Conservation (phyloP, 306 rosid species). For the Hylodesmum podocarpum region DNA sequence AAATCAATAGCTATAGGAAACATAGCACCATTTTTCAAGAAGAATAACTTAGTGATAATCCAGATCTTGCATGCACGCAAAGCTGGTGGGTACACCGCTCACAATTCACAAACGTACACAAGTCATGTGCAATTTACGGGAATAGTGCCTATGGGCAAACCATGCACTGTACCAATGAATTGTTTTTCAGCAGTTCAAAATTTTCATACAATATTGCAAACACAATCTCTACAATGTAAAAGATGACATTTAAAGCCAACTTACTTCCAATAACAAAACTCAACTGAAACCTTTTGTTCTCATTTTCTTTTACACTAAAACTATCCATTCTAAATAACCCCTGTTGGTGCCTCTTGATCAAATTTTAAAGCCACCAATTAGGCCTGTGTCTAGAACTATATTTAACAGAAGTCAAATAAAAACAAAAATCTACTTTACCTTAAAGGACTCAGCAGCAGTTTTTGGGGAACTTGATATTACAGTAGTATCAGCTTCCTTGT, state of each 20-base stretch:
- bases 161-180: background rate
- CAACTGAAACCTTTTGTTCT: background rate
- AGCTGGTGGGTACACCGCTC: background rate
- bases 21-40: background rate
- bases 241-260: background rate
- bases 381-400: background rate
- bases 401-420: background rate
- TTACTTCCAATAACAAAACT: background rate
- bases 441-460: slow-evolving; percentile 36
- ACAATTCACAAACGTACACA: background rate
- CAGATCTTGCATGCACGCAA: background rate
- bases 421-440: slow-evolving; percentile 37
- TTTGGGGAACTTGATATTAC: slow-evolving; percentile 29
- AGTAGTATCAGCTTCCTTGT: slow-evolving; percentile 36
- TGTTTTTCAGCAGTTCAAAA: background rate
- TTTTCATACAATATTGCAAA: background rate
- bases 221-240: background rate
- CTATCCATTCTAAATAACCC: background rate
- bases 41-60: background rate
- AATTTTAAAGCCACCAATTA: background rate
- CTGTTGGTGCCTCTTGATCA: background rate
- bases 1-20: background rate
- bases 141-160: background rate
- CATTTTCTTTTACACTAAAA: background rate
- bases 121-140: background rate